Base-by-base conservation (phyloP, 495 filamentous ascomycete species). In the Xylaria curta region DNA sequence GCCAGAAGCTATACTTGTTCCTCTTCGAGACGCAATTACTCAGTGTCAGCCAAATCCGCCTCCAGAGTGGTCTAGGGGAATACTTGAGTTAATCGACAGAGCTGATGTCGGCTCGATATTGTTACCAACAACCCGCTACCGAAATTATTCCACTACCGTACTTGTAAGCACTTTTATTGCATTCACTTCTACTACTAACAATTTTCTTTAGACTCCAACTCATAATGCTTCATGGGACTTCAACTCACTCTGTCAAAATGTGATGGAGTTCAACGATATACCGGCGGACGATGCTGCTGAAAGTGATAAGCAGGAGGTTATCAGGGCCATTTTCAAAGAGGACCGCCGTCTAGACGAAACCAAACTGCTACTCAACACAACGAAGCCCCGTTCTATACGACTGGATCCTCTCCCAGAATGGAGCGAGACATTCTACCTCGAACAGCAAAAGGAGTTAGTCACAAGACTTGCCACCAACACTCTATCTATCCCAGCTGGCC, bases 361-460 rank as follows among this genome's bases (percentile, higher is more conserved):
- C 3, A 87, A 88, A 49, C 87, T 84, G 68, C 82, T 99, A 59
- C 83, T 99, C 8, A 92, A 95, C 60, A 93, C 94, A 33, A 86
- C 88, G 10, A 93, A 91, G 73, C 85, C 91, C 28, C 89, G 94
- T 28, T 85, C 91, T n/a, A 90, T 94, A 42, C 90, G 91, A 38
- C 92, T 94, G 66, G 83, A 89, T 65, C 89, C 93, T 2, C 88
- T 94, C 71, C 89, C 91, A 0, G 90, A 90, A 46, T 96, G 92
- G 92, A 88, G 89, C 24, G 97, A 99, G 75, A 86, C 91, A 0
- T 91, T 96, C 68, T 87, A 96, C n/a, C 84, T 99, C 12, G 95
- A 98, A 74, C 90, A 90, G n/a, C 95, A 98, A 76, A 97, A 97
- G 78, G 92, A 93, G 68, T 83, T 97, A 28, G 94, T 93, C 26